Evolutionary conservation across 1,284 basidiomycete species (phyloP).

Genomic region (Fomitiporia mediterranea): DNA sequence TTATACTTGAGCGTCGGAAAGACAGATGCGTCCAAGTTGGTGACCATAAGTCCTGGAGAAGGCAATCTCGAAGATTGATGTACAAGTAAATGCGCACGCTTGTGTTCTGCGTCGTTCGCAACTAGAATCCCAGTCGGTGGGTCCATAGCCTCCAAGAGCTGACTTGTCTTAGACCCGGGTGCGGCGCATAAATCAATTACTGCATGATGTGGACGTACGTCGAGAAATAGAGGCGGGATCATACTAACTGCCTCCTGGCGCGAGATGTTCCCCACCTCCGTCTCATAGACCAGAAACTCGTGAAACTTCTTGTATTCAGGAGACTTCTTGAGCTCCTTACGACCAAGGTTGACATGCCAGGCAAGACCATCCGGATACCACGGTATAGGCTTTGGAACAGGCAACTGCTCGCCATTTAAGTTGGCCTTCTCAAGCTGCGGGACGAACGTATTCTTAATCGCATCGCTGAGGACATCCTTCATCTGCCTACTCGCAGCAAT

Average conservation of each 20-base stretch:
- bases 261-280: conserved; percentile 95
- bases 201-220: conserved; percentile 88
- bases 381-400: conserved; percentile 79
- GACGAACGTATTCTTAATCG: conserved; percentile 73
- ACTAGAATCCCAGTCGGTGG: conserved; percentile 71
- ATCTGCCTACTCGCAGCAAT: conserved; percentile 86
- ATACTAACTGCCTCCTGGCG: conserved; percentile 98
- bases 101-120: conserved; percentile 91
- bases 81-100: conserved; percentile 94
- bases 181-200: conserved; percentile 99
- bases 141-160: conserved; percentile 87
- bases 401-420: conserved; percentile 73
- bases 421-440: conserved; percentile 71
- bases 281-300: conserved; percentile 96
- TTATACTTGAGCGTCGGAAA: conserved; percentile 67
- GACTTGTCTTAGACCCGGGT: conserved; percentile 96
- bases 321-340: conserved; percentile 84
- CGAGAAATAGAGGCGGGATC: conserved; percentile 93
- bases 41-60: conserved; percentile 89
- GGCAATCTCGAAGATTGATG: conserved; percentile 97
- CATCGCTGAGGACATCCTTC: conserved; percentile 67
- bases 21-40: conserved; percentile 91
- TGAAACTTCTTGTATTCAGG: conserved; percentile 97
- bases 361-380: conserved; percentile 96
- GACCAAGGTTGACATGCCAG: conserved; percentile 94